Evolutionary conservation across 75 land plant species (phyloP).

Genomic region (Sequoia sempervirens): DNA sequence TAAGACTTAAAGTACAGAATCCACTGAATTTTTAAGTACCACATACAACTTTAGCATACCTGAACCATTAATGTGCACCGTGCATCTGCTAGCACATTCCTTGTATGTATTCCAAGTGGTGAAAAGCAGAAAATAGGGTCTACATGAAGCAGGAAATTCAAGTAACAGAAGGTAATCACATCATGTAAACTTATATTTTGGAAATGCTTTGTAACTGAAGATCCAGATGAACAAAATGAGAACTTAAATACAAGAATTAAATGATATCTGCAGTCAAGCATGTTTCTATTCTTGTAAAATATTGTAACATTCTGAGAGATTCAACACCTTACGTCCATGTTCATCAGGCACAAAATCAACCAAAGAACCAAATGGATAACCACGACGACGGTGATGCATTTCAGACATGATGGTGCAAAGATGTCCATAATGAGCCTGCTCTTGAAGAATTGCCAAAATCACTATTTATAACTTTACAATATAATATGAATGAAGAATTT

Average conservation of each 20-base stretch:
- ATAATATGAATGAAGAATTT: too few relatives aligned
- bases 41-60: neutral
- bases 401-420: constrained; percentile 20
- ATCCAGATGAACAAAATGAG: too few relatives aligned
- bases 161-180: too few relatives aligned
- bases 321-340: constrained; percentile 14
- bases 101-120: constrained; percentile 17
- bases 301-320: neutral
- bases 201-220: too few relatives aligned
- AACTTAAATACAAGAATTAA: too few relatives aligned
- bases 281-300: neutral
- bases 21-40: neutral
- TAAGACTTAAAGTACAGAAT: neutral
- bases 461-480: neutral
- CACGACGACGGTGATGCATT: constrained; percentile 19
- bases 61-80: constrained; percentile 21
- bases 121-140: constrained; percentile 19
- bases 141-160: neutral
- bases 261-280: neutral
- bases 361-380: constrained; percentile 17
- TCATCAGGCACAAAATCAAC: constrained; percentile 19
- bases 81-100: constrained; percentile 18
- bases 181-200: too few relatives aligned
- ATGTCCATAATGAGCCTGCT: constrained; percentile 7
- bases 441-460: neutral